Percentiles rank a stretch among this genome's conserved stretches.
phyloP scores from a whole-genome alignment of 202 grass and related monocot species.

The Hordeum pubiflorum region DNA sequence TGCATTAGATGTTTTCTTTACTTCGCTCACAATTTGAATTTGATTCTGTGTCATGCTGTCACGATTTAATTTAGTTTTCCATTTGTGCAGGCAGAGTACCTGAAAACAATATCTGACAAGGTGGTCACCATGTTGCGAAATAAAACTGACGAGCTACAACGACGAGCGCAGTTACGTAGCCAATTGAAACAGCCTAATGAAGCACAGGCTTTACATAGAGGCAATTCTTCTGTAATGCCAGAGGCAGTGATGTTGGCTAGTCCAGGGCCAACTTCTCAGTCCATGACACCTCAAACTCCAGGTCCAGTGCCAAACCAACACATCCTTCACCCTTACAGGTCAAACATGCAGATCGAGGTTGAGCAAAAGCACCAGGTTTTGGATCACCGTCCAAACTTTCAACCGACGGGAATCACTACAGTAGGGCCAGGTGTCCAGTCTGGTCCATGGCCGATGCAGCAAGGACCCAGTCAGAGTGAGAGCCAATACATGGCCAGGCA shows the following conservation, averaged over 20 bases:
- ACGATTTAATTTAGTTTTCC: neutral
- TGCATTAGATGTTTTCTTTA: neutral
- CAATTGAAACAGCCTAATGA: neutral
- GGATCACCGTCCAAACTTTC: no score
- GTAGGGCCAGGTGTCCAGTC: neutral
- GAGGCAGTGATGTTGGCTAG: neutral
- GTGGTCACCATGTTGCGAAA: neutral
- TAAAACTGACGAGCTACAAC: neutral
- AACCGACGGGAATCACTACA: neutral
- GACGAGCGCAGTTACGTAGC: neutral
- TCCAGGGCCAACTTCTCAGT: neutral
- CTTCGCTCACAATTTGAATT: neutral
- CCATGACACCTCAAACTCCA: neutral
- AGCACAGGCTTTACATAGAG: neutral
- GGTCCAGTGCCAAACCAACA: neutral
- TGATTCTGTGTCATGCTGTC: neutral
- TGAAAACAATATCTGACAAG: neutral
- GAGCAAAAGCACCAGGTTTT: neutral
- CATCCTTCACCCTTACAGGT: neutral
- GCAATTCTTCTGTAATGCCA: constrained; percentile 2
- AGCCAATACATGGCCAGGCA: neutral
- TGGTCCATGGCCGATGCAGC: neutral
- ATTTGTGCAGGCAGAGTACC: neutral
- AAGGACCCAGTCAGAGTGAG: neutral
- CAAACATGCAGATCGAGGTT: neutral